Conservation (phyloP, 2,329 filamentous ascomycete species). For the Zymoseptoria crescenta region DNA sequence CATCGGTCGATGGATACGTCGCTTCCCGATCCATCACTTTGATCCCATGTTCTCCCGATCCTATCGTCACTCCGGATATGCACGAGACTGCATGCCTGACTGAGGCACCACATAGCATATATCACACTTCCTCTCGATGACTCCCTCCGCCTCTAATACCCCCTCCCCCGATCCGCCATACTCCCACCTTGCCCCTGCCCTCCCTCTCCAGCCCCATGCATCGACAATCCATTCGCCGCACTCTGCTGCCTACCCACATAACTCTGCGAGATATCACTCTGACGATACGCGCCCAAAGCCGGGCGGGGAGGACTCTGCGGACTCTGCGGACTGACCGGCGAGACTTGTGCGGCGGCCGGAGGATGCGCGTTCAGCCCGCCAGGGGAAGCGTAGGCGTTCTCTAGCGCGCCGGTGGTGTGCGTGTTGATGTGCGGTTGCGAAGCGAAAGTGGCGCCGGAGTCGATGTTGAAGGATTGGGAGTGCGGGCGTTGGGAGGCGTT, state of each 20-base stretch:
- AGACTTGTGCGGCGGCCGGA: conserved; percentile 3
- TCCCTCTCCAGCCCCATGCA: conserved; percentile 34
- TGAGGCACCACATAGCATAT: not conserved
- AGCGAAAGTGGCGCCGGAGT: conserved; percentile 14
- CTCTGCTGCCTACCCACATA: conserved; percentile 39
- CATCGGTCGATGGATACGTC: not conserved
- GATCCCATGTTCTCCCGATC: too few species aligned
- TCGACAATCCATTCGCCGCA: conserved; percentile 37
- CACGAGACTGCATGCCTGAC: not conserved
- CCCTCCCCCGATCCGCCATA: conserved; percentile 10
- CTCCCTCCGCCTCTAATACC: not conserved
- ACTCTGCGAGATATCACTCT: conserved; percentile 30
- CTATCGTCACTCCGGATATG: too few species aligned
- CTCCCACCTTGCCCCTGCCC: conserved; percentile 12
- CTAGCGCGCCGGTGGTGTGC: conserved; percentile 15
- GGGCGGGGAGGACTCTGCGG: conserved; percentile 16
- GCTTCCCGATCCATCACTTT: too few species aligned
- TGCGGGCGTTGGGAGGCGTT: conserved; percentile 12
- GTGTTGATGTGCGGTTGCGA: conserved; percentile 10
- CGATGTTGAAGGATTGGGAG: conserved; percentile 17
- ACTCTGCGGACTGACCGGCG: conserved; percentile 9
- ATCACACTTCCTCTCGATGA: not conserved
- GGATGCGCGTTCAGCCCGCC: conserved; percentile 1
- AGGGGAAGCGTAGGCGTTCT: conserved; percentile 19
- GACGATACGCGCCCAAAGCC: conserved; percentile 23